phyloP scores from a whole-genome alignment of 768 basidiomycete species.

The Cyclocybe cylindracea region DNA sequence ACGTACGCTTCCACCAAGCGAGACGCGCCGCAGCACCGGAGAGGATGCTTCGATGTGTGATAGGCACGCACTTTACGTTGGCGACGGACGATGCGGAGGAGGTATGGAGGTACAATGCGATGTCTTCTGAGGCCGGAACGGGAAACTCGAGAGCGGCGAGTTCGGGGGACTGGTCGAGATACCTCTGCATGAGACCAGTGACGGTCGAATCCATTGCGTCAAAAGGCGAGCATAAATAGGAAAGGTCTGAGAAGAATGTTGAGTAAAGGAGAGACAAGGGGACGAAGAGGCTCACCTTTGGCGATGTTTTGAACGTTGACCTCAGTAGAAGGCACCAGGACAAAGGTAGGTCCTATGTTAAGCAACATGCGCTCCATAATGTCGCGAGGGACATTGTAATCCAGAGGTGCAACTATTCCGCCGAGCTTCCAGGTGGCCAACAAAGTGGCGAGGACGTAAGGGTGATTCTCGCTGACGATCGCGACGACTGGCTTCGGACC shows the following conservation, averaged over 20 bases:
- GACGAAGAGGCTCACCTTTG: conserved; percentile 17
- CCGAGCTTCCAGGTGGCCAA: conserved; percentile 36
- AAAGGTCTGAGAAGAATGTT: conserved; percentile 12
- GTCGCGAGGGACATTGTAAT: conserved; percentile 29
- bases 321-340: conserved; percentile 24
- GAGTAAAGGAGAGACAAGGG: not conserved
- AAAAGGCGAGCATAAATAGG: conserved; percentile 18
- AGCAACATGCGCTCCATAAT: conserved; percentile 32
- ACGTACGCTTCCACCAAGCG: conserved; percentile 26
- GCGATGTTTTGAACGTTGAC: conserved; percentile 19
- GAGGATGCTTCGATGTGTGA: conserved; percentile 28
- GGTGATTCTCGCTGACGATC: conserved; percentile 34
- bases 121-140: conserved; percentile 18
- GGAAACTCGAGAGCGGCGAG: conserved; percentile 20
- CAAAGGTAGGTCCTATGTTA: conserved; percentile 28
- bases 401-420: conserved; percentile 32
- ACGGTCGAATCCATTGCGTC: conserved; percentile 26
- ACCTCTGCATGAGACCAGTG: conserved; percentile 26
- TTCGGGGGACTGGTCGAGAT: conserved; percentile 23
- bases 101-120: conserved; percentile 32
- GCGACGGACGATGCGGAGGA: conserved; percentile 33
- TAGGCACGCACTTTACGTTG: conserved; percentile 36
- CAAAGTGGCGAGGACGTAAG: conserved; percentile 29
- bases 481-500: conserved; percentile 30
- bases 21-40: conserved; percentile 24